Evolutionary conservation across 345 rosid species (phyloP).

Genomic region (Hibiscus syriacus): DNA sequence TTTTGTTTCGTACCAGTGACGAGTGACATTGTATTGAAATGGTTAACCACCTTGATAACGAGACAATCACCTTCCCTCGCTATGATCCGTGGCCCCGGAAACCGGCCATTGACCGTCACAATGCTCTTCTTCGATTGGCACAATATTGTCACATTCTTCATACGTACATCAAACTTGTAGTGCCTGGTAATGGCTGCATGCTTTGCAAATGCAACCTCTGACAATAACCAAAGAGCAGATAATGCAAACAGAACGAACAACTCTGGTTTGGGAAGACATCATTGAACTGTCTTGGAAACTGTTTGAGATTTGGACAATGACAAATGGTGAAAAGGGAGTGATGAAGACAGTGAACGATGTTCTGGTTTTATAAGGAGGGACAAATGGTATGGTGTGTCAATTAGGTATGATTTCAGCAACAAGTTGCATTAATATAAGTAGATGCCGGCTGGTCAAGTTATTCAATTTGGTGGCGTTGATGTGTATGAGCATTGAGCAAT

Average conservation of each 20-base stretch:
- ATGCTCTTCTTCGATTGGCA: slow-evolving; percentile 69
- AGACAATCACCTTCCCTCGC: slow-evolving; percentile 73
- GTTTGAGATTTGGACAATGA: not conserved
- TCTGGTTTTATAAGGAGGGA: slow-evolving; percentile 18
- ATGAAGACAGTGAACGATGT: not conserved
- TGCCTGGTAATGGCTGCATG: slow-evolving; percentile 39
- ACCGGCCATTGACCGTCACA: slow-evolving; percentile 63
- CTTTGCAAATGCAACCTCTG: slow-evolving; percentile 22
- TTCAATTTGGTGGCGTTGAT: not conserved
- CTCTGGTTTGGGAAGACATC: not conserved
- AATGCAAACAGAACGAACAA: slow-evolving; percentile 11
- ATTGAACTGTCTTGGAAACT: not conserved
- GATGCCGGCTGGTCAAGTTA: slow-evolving; percentile 4
- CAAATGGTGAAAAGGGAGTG: not conserved
- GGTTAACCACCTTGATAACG: slow-evolving; percentile 57
- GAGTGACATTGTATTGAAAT: slow-evolving; percentile 50
- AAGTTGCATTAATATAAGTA: not conserved
- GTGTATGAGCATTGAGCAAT: not conserved
- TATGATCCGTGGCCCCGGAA: slow-evolving; percentile 59
- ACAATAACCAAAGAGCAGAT: slow-evolving; percentile 16
- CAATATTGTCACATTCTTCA: slow-evolving; percentile 53
- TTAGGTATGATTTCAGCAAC: slow-evolving; percentile 24
- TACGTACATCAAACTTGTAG: slow-evolving; percentile 39
- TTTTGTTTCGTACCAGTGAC: slow-evolving; percentile 53
- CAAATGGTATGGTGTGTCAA: slow-evolving; percentile 10